Evolutionary conservation across 2,329 filamentous ascomycete species (phyloP).

Genomic region (Neonectria hederae): DNA sequence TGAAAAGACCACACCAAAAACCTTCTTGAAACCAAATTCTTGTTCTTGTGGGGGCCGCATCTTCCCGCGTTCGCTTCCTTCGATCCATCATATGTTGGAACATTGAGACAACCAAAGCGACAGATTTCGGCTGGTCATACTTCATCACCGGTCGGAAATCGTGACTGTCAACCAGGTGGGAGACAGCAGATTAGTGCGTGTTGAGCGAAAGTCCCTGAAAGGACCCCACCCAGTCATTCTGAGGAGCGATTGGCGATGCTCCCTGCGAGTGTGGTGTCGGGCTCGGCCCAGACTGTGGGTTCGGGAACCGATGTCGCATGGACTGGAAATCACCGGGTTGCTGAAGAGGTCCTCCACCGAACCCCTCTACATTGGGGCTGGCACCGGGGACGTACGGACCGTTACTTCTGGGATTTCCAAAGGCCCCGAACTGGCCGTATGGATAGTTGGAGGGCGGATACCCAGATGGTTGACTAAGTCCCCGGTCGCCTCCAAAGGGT

Average conservation of each 20-base stretch:
- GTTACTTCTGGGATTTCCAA: slow-evolving; percentile 46
- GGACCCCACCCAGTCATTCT: slow-evolving; percentile 68
- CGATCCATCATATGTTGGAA: slow-evolving; percentile 22
- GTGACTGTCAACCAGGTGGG: slow-evolving; percentile 16
- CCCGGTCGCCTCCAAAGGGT: slow-evolving; percentile 55
- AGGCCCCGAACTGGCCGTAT: slow-evolving; percentile 46
- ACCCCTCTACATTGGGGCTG: slow-evolving; percentile 44
- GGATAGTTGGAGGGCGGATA: slow-evolving; percentile 50
- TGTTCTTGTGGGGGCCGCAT: slow-evolving; percentile 19
- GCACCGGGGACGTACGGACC: slow-evolving; percentile 43
- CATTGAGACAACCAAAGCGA: neutral
- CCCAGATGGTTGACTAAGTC: slow-evolving; percentile 49
- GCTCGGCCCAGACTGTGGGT: slow-evolving; percentile 50
- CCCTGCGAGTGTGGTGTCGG: slow-evolving; percentile 49
- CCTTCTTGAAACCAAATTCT: slow-evolving; percentile 21
- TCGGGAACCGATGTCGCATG: slow-evolving; percentile 58
- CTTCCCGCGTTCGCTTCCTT: slow-evolving; percentile 17
- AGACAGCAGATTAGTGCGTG: slow-evolving; percentile 55
- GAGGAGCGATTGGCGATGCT: slow-evolving; percentile 53
- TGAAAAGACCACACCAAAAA: slow-evolving; percentile 28
- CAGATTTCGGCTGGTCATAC: neutral
- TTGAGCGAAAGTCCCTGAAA: slow-evolving; percentile 81
- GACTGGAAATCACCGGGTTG: slow-evolving; percentile 56
- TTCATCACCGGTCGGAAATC: slow-evolving; percentile 9
- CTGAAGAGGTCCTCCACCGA: slow-evolving; percentile 44